Conservation (phyloP, 2,329 filamentous ascomycete species). For the Leptoxyphium fumago region DNA sequence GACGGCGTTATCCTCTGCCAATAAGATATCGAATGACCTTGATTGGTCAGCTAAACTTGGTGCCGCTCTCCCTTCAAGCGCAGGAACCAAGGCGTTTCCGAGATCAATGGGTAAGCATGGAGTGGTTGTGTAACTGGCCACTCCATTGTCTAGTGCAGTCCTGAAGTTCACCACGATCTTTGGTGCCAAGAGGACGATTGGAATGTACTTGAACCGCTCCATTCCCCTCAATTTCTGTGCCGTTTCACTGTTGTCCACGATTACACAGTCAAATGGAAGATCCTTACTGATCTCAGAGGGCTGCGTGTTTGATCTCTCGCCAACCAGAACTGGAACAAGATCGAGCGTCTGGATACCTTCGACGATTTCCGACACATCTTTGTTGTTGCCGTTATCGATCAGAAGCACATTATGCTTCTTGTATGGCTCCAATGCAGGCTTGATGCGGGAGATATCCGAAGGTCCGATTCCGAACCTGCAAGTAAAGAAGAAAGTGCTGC, state of each 20-base stretch:
- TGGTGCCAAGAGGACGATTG: conserved; percentile 81
- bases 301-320: conserved; percentile 50
- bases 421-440: conserved; percentile 78
- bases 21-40: conserved; percentile 84
- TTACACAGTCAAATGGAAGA: conserved; percentile 80
- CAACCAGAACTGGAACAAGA: conserved; percentile 70
- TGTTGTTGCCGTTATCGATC: conserved; percentile 78
- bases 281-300: conserved; percentile 36
- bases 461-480: conserved; percentile 77
- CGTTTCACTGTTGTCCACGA: conserved; percentile 86
- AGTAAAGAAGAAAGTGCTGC: conserved; percentile 93
- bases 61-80: conserved; percentile 81
- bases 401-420: conserved; percentile 84
- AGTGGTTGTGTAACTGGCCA: conserved; percentile 98
- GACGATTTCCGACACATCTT: conserved; percentile 60
- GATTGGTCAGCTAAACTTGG: conserved; percentile 87
- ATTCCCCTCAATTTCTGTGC: conserved; percentile 73
- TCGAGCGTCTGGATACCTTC: conserved; percentile 66
- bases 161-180: conserved; percentile 84
- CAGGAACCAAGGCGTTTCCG: conserved; percentile 90
- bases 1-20: conserved; percentile 94
- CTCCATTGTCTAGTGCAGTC: conserved; percentile 83
- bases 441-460: conserved; percentile 61
- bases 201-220: conserved; percentile 95
- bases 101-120: conserved; percentile 88